These are phyloP conservation scores for Neurospora africana DNA, from an alignment of 495 filamentous ascomycete species.

Conservation along the genomic window DNA sequence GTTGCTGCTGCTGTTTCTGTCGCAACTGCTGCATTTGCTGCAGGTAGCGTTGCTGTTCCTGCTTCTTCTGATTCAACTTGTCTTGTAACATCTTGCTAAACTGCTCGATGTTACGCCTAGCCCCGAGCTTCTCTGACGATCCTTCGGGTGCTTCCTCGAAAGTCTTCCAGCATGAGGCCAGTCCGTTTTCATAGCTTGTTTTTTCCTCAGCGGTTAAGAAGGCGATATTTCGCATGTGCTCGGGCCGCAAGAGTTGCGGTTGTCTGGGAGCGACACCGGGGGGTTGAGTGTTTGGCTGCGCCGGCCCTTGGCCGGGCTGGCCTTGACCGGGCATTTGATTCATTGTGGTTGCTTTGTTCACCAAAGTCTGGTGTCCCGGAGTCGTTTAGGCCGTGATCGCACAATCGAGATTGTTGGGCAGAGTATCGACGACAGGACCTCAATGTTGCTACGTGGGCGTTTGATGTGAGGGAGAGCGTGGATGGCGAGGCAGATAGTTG, in stretches of 20 bases:
- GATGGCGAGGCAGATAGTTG: not conserved
- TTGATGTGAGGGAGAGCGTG: not conserved
- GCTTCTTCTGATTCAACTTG: slow-evolving; percentile 33
- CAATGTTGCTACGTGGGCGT: not conserved
- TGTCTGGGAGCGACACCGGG: slow-evolving; percentile 2
- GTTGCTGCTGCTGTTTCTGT: not conserved
- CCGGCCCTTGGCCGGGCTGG: slow-evolving; percentile 16
- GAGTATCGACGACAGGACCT: not conserved
- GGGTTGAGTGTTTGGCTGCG: slow-evolving; percentile 2
- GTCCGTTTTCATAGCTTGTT: slow-evolving; percentile 52
- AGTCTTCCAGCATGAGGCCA: slow-evolving; percentile 48
- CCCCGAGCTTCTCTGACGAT: slow-evolving; percentile 46
- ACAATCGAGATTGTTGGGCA: not conserved
- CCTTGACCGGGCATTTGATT: slow-evolving; percentile 26
- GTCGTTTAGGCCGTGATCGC: not conserved
- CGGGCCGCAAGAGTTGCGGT: slow-evolving; percentile 22
- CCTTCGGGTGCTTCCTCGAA: slow-evolving; percentile 49
- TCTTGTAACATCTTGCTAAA: slow-evolving; percentile 53
- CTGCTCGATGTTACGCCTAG: slow-evolving; percentile 53
- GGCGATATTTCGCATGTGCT: slow-evolving; percentile 35
- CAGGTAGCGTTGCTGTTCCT: slow-evolving; percentile 16
- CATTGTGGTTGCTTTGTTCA: slow-evolving; percentile 9
- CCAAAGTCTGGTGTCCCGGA: not conserved
- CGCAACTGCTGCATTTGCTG: not conserved
- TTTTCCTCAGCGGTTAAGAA: slow-evolving; percentile 49